These are phyloP conservation scores for Musa troglodytarum DNA, from an alignment of 176 grass and related monocot species.

Conservation along the genomic window DNA sequence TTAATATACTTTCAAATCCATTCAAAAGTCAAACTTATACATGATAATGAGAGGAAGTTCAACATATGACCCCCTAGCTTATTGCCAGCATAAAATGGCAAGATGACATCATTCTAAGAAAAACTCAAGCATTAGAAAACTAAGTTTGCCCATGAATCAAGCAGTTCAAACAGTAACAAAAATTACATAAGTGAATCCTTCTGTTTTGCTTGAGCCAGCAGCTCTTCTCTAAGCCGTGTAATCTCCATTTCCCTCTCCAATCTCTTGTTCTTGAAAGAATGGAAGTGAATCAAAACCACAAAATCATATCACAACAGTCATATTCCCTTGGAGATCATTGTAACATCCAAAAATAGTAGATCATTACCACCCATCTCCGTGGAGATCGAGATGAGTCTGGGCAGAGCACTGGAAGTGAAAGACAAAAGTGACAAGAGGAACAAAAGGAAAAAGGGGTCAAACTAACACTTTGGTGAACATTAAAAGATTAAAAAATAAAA, in stretches of 20 bases:
- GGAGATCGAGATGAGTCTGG: too few species aligned
- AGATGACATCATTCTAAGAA: neutral
- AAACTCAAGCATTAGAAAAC: neutral
- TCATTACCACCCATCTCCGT: too few species aligned
- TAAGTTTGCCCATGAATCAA: neutral
- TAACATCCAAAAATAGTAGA: too few species aligned
- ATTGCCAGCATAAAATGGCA: neutral
- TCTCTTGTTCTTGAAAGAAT: constrained; percentile 28
- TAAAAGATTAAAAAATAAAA: too few species aligned
- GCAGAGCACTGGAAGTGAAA: too few species aligned
- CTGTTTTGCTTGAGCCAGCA: constrained; percentile 27
- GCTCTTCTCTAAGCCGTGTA: constrained; percentile 20
- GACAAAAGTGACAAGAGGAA: too few species aligned
- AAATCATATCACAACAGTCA: neutral
- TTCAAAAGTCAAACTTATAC: neutral
- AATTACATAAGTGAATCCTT: constrained; percentile 27
- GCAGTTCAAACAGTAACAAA: neutral
- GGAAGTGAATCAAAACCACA: neutral
- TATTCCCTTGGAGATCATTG: too few species aligned
- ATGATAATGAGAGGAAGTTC: neutral
- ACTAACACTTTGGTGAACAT: too few species aligned
- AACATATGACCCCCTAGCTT: neutral
- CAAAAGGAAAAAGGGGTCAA: too few species aligned
- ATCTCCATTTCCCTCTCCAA: constrained; percentile 29
- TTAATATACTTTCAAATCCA: neutral